phyloP scores from a whole-genome alignment of 177 flowering plant species.

The Vitis hybrid region DNA sequence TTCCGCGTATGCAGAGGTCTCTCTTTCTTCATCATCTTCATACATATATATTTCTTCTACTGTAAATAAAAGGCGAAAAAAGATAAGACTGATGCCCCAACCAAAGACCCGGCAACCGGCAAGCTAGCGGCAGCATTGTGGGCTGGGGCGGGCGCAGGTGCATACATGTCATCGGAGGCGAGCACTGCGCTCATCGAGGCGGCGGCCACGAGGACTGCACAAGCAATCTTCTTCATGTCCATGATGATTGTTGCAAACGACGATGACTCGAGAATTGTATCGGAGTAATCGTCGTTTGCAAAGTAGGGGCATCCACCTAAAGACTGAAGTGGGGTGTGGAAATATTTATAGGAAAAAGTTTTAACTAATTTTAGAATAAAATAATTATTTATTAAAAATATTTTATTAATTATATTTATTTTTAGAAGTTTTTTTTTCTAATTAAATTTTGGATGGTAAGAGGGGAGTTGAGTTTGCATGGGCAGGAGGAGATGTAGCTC shows the following conservation, averaged over 20 bases:
- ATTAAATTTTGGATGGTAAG: too few relatives aligned
- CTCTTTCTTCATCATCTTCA: not conserved
- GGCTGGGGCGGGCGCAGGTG: conserved; percentile 36
- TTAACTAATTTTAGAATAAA: too few relatives aligned
- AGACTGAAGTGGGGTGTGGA: too few relatives aligned
- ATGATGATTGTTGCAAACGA: conserved; percentile 17
- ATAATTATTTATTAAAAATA: too few relatives aligned
- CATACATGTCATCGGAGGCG: conserved; percentile 13
- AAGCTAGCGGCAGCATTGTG: conserved; percentile 33
- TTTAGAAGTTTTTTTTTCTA: too few relatives aligned
- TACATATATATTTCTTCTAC: not conserved
- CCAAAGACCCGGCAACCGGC: conserved; percentile 44
- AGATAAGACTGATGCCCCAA: conserved; percentile 46
- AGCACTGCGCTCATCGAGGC: conserved; percentile 45
- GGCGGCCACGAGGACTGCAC: conserved; percentile 49
- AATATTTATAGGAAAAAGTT: too few relatives aligned
- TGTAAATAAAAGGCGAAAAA: conserved; percentile 41
- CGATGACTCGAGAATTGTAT: not conserved
- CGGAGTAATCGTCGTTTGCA: too few relatives aligned
- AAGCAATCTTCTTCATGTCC: conserved; percentile 66
- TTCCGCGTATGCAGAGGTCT: not conserved
- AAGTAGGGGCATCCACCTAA: too few relatives aligned
- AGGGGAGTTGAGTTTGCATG: too few relatives aligned
- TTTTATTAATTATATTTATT: too few relatives aligned
- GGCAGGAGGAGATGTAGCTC: too few relatives aligned